Percentiles rank a stretch among this genome's conserved stretches.
Conservation (phyloP, 2,329 filamentous ascomycete genomes). For the Penicillium sp. region DNA sequence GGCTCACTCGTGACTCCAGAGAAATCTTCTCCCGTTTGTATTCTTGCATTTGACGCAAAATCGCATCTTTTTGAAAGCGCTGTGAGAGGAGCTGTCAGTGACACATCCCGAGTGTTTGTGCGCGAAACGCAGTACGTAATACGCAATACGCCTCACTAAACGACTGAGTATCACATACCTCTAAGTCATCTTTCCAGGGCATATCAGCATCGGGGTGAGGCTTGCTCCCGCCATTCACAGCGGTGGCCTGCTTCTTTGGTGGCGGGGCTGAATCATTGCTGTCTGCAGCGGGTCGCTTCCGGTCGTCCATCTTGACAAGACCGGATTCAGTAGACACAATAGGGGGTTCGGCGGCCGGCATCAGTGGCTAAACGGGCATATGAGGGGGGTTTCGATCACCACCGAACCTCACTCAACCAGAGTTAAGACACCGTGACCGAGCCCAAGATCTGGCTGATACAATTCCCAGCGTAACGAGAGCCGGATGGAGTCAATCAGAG, state of each 20-base stretch:
- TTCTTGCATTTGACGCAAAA: constrained; percentile 95
- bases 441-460: background rate
- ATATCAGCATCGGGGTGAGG: constrained; percentile 67
- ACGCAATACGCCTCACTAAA: background rate
- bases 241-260: constrained; percentile 81
- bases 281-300: constrained; percentile 89
- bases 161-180: constrained; percentile 58
- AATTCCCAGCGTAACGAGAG: background rate
- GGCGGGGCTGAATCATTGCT: constrained; percentile 83
- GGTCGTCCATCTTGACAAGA: constrained; percentile 96
- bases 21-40: constrained; percentile 88
- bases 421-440: constrained; percentile 29
- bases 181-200: constrained; percentile 69
- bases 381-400: constrained; percentile 31
- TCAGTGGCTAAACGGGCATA: constrained; percentile 64
- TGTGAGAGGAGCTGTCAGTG: constrained; percentile 44
- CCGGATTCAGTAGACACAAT: constrained; percentile 74
- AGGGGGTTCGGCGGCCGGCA: constrained; percentile 80
- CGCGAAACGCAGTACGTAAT: background rate
- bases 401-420: constrained; percentile 36
- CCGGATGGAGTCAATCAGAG: background rate
- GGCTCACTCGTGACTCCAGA: constrained; percentile 76
- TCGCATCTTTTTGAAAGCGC: constrained; percentile 94
- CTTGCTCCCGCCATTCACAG: constrained; percentile 70
- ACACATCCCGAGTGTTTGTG: constrained; percentile 23